phyloP scores from a whole-genome alignment of 768 basidiomycete genomes.

The Amanita inopinata region DNA sequence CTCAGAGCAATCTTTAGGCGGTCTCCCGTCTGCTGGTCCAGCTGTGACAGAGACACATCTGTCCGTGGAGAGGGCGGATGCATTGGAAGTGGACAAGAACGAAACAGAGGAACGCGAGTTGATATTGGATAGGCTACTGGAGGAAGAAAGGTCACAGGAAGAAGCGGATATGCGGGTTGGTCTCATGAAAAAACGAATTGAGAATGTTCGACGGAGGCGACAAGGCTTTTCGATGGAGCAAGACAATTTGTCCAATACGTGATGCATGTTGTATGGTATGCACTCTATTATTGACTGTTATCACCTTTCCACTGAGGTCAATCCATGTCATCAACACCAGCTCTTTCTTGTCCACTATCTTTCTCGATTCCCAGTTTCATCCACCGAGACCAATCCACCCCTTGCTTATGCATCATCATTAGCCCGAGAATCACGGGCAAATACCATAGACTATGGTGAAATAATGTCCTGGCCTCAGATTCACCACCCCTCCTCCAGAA shows the following conservation, averaged over 20 bases:
- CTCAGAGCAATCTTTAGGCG: slow-evolving; percentile 33
- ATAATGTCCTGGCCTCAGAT: slow-evolving; percentile 68
- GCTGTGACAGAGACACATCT: slow-evolving; percentile 13
- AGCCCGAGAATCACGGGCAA: slow-evolving; percentile 80
- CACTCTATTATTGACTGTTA: too few species aligned
- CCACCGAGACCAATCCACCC: slow-evolving; percentile 69
- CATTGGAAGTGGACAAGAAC: slow-evolving; percentile 14
- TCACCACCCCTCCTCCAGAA: slow-evolving; percentile 72
- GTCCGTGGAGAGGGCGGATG: slow-evolving; percentile 19
- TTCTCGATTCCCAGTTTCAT: slow-evolving; percentile 25
- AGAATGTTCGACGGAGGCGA: slow-evolving; percentile 37
- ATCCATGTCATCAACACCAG: too few species aligned
- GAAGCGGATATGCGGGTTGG: slow-evolving; percentile 74
- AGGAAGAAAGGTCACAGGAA: slow-evolving; percentile 81
- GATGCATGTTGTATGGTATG: too few species aligned
- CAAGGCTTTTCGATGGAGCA: too few species aligned
- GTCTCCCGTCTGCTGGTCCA: slow-evolving; percentile 20
- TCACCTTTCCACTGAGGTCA: too few species aligned
- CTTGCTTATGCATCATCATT: slow-evolving; percentile 94
- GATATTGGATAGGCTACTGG: slow-evolving; percentile 77
- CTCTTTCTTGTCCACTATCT: too few species aligned
- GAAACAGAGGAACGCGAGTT: slow-evolving; percentile 32
- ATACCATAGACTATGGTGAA: slow-evolving; percentile 82
- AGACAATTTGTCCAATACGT: too few species aligned
- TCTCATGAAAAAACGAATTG: slow-evolving; percentile 55